Base-by-base conservation (phyloP, 208 protist species). In the Naegleria gruberi region DNA sequence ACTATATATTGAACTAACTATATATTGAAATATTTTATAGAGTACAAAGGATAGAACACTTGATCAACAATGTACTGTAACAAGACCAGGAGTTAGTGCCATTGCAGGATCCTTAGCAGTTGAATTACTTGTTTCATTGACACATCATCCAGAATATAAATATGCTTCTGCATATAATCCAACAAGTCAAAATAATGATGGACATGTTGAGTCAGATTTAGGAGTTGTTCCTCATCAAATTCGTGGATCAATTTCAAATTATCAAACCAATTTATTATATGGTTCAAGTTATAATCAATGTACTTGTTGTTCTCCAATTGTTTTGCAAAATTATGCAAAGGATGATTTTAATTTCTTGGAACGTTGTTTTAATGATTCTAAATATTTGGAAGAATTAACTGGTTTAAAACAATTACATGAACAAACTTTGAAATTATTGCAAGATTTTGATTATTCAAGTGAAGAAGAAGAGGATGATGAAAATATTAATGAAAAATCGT, bases 31-130 rank as follows among this genome's bases (percentile, higher is more conserved):
- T 90, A 93, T 44, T 89, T 26, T 55, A 19, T 44, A 94, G 90
- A 97, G 95, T 41, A 94, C 97, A 30, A 95, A 94, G 26, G 96
- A 97, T 86, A 94, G 98, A 74, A 98, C 98, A 37, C 94, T 99
- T 0, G 99, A 99, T 93, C 97, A 99, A 94, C 98, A 99, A 92
- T 99, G 98, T 94, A 99, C 98, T 0, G 98, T 99, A 0, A 99
- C 98, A 0, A 93, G 95, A 45, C 96, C 96, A 15, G 98, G 97
- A 42, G 91, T 99, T 5, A 97, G 97, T 23, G 95, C 95, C 34
- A 96, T 99, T 42, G 98, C 98, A 0, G 94, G 95, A 3, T 91
- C 98, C 4, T 91, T 97, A 0, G 97, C 96, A 4, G 97, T 99
- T 17, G 98, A 99, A 92, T 83, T 99, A 37, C 81, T 98, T 23